Conservation (phyloP, 352 stramenopile genomes). For the Plasmopara muralis region DNA sequence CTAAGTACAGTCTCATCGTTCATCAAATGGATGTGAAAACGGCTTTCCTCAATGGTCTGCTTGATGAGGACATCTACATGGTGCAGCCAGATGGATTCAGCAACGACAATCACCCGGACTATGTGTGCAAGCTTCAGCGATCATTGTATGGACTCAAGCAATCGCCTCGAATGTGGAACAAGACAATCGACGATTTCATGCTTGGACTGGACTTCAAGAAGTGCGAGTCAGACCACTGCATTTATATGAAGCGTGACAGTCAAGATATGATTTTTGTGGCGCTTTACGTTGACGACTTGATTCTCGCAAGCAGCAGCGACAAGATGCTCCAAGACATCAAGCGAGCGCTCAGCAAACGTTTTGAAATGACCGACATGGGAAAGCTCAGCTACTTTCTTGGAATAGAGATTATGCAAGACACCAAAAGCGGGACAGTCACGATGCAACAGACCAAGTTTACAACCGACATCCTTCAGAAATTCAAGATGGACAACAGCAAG, state of each 20-base stretch:
- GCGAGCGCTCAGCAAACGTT: background rate
- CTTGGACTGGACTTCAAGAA: too few species aligned
- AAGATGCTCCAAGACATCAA: too few species aligned
- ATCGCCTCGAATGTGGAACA: background rate
- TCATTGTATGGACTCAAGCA: background rate
- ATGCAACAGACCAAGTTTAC: too few species aligned
- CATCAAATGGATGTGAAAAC: background rate
- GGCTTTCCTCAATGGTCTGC: background rate
- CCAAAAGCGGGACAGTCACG: too few species aligned
- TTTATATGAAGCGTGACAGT: background rate
- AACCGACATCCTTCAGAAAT: too few species aligned
- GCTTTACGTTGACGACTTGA: background rate
- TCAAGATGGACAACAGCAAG: too few species aligned
- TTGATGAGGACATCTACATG: background rate
- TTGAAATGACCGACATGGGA: background rate
- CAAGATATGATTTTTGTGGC: background rate
- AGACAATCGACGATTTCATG: too few species aligned
- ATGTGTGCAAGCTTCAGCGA: background rate
- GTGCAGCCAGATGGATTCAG: background rate
- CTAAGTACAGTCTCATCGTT: background rate
- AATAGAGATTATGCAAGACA: background rate
- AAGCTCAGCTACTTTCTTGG: too few species aligned
- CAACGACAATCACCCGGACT: background rate
- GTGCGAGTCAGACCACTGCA: slow-evolving; percentile 5
- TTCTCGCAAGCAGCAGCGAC: too few species aligned